A percentile compares a stretch with the other conserved stretches of the same genome.
Conservation (phyloP, 2,329 filamentous ascomycete species). For the Colletotrichum falcatum region DNA sequence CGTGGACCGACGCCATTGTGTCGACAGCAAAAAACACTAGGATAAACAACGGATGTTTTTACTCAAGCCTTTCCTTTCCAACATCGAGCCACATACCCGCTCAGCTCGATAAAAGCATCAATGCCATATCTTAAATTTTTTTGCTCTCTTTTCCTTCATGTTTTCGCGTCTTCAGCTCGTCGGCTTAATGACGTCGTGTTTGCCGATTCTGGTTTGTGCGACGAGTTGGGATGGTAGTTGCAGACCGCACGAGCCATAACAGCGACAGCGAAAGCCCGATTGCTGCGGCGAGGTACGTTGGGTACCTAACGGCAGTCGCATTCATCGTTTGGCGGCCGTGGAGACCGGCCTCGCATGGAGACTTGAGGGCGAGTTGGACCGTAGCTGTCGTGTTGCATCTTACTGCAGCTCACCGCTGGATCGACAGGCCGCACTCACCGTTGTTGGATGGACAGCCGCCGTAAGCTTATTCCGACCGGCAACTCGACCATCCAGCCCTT, state of each 20-base stretch:
- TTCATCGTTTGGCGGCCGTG: background rate
- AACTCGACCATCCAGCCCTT: background rate
- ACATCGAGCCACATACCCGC: background rate
- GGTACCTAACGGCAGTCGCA: background rate
- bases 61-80: background rate
- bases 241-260: background rate
- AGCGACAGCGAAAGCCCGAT: background rate
- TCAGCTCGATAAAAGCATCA: background rate
- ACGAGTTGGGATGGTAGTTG: background rate
- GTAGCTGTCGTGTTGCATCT: background rate
- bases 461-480: constrained; percentile 5
- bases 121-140: background rate
- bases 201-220: constrained; percentile 5
- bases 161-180: background rate
- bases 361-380: background rate
- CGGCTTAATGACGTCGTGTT: constrained; percentile 20
- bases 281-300: background rate
- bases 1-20: background rate
- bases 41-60: background rate
- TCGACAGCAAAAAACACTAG: background rate
- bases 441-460: constrained; percentile 6
- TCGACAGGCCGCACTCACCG: constrained; percentile 18
- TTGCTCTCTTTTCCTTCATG: no score
- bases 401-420: constrained; percentile 33
- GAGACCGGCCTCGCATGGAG: background rate